Evolutionary conservation across 345 rosid genomes (phyloP).

Genomic region (Isatis tinctoria): DNA sequence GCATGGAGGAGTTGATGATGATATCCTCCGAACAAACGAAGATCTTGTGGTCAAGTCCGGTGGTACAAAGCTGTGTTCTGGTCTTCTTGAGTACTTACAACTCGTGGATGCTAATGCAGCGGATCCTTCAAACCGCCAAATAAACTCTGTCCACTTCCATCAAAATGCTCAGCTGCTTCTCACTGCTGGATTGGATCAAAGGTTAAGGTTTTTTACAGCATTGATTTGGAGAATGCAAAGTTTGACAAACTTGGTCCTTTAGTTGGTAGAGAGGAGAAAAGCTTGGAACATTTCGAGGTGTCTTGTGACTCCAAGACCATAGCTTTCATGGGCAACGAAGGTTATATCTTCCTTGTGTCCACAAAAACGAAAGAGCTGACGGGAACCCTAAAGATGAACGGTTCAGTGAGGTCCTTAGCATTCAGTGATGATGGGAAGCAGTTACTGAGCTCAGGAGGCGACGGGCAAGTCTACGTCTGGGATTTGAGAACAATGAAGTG

Average conservation of each 20-base stretch:
- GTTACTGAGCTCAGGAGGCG: conserved; percentile 83
- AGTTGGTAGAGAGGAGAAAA: conserved; percentile 94
- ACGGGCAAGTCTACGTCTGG: conserved; percentile 88
- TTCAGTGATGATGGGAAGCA: conserved; percentile 66
- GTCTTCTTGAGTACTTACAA: conserved; percentile 72
- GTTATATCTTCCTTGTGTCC: conserved; percentile 78
- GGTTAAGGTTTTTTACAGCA: conserved; percentile 72
- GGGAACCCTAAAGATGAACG: conserved; percentile 91
- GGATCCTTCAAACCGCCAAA: conserved; percentile 64
- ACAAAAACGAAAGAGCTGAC: conserved; percentile 76
- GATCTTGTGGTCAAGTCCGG: conserved; percentile 72
- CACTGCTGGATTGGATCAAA: conserved; percentile 68
- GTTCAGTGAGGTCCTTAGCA: conserved; percentile 70
- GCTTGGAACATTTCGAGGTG: conserved; percentile 85
- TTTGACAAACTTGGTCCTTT: conserved; percentile 83
- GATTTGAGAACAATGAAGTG: conserved; percentile 82
- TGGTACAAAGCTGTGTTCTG: conserved; percentile 53
- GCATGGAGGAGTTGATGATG: no score
- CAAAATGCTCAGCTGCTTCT: conserved; percentile 82
- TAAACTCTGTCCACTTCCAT: conserved; percentile 87
- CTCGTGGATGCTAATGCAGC: conserved; percentile 84
- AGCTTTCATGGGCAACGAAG: conserved; percentile 87
- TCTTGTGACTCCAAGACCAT: conserved; percentile 75
- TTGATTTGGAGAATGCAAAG: conserved; percentile 75
- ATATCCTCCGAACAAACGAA: conserved; percentile 65